Percentiles rank a stretch among this genome's conserved stretches.
Evolutionary conservation across 1,139 yeast genomes (phyloP).

Genomic region (Suhomyces coccinellae): DNA sequence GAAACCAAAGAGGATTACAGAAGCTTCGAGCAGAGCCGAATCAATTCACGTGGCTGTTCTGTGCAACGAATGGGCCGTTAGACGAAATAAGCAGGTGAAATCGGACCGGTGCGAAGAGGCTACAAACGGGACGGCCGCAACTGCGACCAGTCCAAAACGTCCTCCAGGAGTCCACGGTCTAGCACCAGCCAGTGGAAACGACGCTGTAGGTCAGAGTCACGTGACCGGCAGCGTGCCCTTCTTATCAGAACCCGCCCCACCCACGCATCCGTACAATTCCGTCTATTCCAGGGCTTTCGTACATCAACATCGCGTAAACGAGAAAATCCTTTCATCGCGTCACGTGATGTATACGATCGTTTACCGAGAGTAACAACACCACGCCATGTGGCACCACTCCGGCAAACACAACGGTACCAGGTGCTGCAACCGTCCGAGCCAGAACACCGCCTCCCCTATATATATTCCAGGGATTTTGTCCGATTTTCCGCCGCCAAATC

Average conservation of each 20-base stretch:
- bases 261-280: background rate
- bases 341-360: constrained; percentile 10
- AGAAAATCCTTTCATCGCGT: background rate
- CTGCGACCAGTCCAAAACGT: no score
- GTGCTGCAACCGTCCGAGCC: background rate
- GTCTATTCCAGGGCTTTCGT: background rate
- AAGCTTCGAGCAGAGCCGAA: no score
- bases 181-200: no score
- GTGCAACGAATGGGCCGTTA: no score
- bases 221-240: no score
- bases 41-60: no score
- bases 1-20: no score
- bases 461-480: background rate
- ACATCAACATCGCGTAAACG: background rate
- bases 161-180: no score
- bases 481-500: background rate
- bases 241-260: background rate
- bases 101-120: no score
- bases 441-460: background rate
- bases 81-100: no score
- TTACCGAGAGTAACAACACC: background rate
- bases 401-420: background rate
- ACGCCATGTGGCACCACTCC: constrained; percentile 1
- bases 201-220: background rate
- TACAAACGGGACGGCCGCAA: no score